A percentile compares a stretch with the other conserved stretches of the same genome.
phyloP scores from a whole-genome alignment of 2,329 filamentous ascomycete species.

The Stagonosporopsis cucurbitacearum region DNA sequence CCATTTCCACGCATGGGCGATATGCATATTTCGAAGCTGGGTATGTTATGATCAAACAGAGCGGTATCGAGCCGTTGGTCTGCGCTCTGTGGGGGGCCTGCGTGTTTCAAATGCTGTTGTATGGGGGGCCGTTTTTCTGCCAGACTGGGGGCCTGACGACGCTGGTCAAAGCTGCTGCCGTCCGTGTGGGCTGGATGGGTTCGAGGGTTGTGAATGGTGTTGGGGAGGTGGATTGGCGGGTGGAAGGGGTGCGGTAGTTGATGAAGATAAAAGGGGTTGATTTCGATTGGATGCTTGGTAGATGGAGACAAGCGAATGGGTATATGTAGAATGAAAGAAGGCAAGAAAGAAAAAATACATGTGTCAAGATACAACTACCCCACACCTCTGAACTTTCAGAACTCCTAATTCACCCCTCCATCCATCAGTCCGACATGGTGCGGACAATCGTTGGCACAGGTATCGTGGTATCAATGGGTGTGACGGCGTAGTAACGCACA shows the following conservation, averaged over 20 bases:
- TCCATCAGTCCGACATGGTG: slow-evolving; percentile 29
- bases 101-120: slow-evolving; percentile 2
- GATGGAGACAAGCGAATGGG: not conserved
- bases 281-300: not conserved
- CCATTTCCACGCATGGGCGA: no score
- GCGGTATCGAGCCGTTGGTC: not conserved
- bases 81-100: not conserved
- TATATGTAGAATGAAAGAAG: slow-evolving; percentile 14
- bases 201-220: not conserved
- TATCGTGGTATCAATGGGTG: slow-evolving; percentile 25
- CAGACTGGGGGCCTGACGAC: slow-evolving; percentile 9
- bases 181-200: not conserved
- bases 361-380: not conserved
- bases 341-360: not conserved
- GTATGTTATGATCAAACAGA: no score
- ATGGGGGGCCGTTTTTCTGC: slow-evolving; percentile 2
- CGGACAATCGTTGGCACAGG: slow-evolving; percentile 42
- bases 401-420: not conserved
- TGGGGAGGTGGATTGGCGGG: no score
- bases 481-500: slow-evolving; percentile 41
- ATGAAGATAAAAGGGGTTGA: not conserved
- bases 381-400: not conserved
- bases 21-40: no score
- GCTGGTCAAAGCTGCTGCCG: no score
- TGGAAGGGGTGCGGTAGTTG: no score